Percentiles rank a stretch among this genome's conserved stretches.
Conservation (phyloP, 2,329 filamentous ascomycete species). For the Blastomyces silverae region DNA sequence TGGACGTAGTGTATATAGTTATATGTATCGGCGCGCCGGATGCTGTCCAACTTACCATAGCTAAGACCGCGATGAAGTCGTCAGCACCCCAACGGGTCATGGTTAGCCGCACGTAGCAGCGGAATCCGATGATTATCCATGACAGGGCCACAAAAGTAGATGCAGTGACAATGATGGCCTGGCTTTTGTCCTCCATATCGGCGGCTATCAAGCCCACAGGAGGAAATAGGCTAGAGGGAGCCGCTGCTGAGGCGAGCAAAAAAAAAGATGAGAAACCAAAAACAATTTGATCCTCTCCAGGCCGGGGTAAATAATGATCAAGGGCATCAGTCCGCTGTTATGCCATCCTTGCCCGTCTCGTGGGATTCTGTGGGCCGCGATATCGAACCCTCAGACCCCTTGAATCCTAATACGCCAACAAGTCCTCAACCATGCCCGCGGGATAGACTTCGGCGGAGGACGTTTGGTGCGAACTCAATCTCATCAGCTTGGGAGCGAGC, state of each 20-base stretch:
- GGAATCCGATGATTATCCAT: not conserved
- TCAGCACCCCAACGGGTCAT: not conserved
- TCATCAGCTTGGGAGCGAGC: not conserved
- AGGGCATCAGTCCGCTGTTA: not conserved
- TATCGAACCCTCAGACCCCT: not conserved
- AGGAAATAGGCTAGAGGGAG: not conserved
- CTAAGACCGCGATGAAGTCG: not conserved
- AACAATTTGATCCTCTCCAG: not conserved
- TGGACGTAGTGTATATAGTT: not conserved
- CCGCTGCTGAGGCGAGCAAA: not conserved
- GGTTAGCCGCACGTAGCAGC: slow-evolving; percentile 7
- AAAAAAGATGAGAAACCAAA: not conserved
- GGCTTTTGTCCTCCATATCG: slow-evolving; percentile 5
- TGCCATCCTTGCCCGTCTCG: not conserved
- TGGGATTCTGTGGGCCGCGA: not conserved
- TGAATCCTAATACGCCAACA: not conserved
- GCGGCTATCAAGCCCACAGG: not conserved
- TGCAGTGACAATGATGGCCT: not conserved
- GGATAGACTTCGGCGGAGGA: not conserved
- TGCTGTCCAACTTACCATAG: slow-evolving; percentile 5
- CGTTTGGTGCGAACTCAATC: not conserved
- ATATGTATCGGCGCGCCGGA: not conserved
- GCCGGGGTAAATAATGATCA: not conserved
- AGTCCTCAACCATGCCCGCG: not conserved
- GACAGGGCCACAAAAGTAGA: not conserved